These are phyloP conservation scores for Solanum microdontum DNA, from an alignment of 257 asterid species.

Conservation along the genomic window DNA sequence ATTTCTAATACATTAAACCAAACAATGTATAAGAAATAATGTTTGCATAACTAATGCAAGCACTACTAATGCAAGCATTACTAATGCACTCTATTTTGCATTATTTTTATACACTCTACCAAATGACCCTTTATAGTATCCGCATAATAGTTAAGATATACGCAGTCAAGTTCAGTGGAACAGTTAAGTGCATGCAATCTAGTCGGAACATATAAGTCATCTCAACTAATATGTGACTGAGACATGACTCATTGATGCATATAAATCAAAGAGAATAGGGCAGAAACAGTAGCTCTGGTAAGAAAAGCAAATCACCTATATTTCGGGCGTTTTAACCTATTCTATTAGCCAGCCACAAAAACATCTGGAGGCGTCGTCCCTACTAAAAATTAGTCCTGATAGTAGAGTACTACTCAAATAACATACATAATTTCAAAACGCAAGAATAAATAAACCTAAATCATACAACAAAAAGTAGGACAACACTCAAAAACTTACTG, in stretches of 20 bases:
- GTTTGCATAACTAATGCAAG: too few relatives aligned
- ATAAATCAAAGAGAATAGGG: neutral
- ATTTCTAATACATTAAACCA: too few relatives aligned
- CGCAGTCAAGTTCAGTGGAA: too few relatives aligned
- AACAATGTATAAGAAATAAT: too few relatives aligned
- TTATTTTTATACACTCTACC: too few relatives aligned
- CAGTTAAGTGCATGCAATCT: neutral
- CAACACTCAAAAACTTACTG: neutral
- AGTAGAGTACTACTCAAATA: neutral
- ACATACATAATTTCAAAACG: too few relatives aligned
- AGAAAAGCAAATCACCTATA: neutral
- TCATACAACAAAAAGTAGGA: neutral
- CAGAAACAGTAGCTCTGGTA: neutral
- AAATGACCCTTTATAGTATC: too few relatives aligned
- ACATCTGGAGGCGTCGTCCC: neutral
- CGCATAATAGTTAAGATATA: neutral
- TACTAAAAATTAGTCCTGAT: too few relatives aligned
- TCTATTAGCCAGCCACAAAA: neutral
- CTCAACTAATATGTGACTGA: neutral
- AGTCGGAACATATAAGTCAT: neutral
- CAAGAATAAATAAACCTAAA: neutral
- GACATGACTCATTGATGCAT: neutral
- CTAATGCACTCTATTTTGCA: too few relatives aligned
- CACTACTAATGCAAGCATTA: too few relatives aligned
- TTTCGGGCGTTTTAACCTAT: neutral